Evolutionary conservation across 176 grass and related monocot genomes (phyloP).

Genomic region (Tillandsia leiboldiana): DNA sequence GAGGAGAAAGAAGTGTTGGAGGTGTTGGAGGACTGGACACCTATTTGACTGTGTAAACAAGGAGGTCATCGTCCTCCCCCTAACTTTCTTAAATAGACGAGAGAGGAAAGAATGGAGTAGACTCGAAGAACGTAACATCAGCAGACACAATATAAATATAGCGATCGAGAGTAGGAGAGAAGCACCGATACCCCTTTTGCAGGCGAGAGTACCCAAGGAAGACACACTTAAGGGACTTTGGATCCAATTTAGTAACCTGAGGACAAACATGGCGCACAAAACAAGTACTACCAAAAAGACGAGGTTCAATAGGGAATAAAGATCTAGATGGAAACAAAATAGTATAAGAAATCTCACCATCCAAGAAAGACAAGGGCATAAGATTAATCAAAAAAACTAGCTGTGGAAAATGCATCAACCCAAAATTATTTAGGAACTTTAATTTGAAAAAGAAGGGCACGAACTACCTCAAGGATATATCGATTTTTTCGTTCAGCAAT

Average conservation of each 20-base stretch:
- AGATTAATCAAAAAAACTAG: not conserved
- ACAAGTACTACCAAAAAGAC: not conserved
- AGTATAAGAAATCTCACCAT: too few relatives aligned
- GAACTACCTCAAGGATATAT: not conserved
- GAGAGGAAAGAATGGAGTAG: not conserved
- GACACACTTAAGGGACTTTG: not conserved
- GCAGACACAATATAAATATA: not conserved
- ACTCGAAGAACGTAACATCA: constrained; percentile 2
- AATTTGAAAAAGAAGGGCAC: not conserved
- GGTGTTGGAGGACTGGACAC: not conserved
- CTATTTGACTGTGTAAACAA: not conserved
- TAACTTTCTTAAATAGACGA: not conserved
- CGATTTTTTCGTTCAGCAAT: not conserved
- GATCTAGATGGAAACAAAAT: not conserved
- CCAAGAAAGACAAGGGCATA: not conserved
- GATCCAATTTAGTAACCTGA: not conserved
- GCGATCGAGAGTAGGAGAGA: not conserved
- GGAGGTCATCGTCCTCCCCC: too few relatives aligned
- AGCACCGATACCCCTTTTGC: not conserved
- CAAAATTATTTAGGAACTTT: not conserved
- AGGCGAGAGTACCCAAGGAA: not conserved
- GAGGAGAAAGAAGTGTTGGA: not conserved
- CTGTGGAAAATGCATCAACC: not conserved
- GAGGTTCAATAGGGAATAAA: not conserved
- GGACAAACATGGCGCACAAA: not conserved